Evolutionary conservation across 306 rosid genomes (phyloP), one percentile per base, ranked within the genome.

Genomic region (Corylus avellana): DNA sequence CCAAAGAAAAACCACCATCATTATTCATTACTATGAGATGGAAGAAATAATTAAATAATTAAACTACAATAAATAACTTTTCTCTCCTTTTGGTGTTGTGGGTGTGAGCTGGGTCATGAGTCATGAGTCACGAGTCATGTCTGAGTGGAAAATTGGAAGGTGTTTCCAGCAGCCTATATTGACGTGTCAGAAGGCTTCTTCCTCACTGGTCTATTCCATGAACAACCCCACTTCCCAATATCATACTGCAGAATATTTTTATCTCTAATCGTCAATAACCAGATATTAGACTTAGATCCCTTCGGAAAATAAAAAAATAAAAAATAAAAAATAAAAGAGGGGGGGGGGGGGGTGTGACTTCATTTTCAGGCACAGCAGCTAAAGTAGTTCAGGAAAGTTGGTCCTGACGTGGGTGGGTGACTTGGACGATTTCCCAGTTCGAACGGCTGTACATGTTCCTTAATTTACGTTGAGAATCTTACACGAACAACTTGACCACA

Each of bases 61-160:
- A 42, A 42, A 42, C 7, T 42, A 42, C 46, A 6, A 42, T 6
- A 42, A 42, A 42, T 42, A 42, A 42, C 46, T 42, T 42, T 42
- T 46, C 4, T 49, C 53, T 48, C 4, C 4, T 49, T 49, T 49
- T 10, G 7, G 14, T 2, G 53, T 1, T 25, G 77, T 4, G 69
- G 32, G 82, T 0, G 78, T 3, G 39, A 74, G 47, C 70, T 20
- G 66, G 72, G 63, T 51, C 72, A 47, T 32, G 44, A 39, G 35
- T 54, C 84, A 46, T 61, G 75, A 68, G 77, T 80, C 86, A 4
- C 84, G 72, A 68, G 77, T 80, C 86, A 4, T 87, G 72, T 84
- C 88, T 74, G 59, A 73, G 70, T 42, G 74, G 32, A 79, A 68
- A 62, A 47, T 14, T 14, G 72, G 50, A 74, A 17, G 53, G 32